Evolutionary conservation across 345 rosid species (phyloP), one percentile per base, ranked within the genome.

Genomic region (Adansonia digitata): DNA sequence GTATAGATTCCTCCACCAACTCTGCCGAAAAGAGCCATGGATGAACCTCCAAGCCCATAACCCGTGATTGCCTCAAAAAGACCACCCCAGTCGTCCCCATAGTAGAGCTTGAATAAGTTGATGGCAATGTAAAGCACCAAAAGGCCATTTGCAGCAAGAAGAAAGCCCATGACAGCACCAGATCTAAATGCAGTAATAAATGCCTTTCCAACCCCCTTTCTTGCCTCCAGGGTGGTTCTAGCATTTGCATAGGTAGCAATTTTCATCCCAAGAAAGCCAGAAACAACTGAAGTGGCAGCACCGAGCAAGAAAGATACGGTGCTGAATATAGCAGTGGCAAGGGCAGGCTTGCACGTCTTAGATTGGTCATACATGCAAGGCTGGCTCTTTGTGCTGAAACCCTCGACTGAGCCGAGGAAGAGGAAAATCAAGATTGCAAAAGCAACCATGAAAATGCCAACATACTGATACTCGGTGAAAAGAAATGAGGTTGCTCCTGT

Each of bases 1-100:
- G 93, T 89, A 81, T 89, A 91, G 75, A 91, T 91, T 27, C 96
- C 96, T 71, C 96, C 93, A 62, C 88, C 96, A 79, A 91, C 96
- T 87, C 93, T 89, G 26, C 93, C 93, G 68, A 91, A 89, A 37
- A 91, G 88, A 42, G 96, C 93, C 93, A 91, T 91, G 75, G 96
- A 91, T 68, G 96, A 91, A 71, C 96, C 96, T 61, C 96, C 96
- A 74, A 91, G 93, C 24, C 96, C 93, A 77, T 91, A 91, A 63
- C 93, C 96, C 81, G 93, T 91, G 40, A 91, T 91, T 64, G 96
- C 82, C 85, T 91, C 96, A 57, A 89, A 91, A 74, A 91, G 91
- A 34, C 96, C 92, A 66, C 81, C 84, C 93, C 93, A 91, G 77
- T 91, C 93, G 71, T 91, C 96, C 35, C 92, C 93, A 61, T 89